Percentiles rank a stretch among this genome's conserved stretches.
phyloP scores from a whole-genome alignment of 768 basidiomycete genomes.

The Boletus eberwhitei region DNA sequence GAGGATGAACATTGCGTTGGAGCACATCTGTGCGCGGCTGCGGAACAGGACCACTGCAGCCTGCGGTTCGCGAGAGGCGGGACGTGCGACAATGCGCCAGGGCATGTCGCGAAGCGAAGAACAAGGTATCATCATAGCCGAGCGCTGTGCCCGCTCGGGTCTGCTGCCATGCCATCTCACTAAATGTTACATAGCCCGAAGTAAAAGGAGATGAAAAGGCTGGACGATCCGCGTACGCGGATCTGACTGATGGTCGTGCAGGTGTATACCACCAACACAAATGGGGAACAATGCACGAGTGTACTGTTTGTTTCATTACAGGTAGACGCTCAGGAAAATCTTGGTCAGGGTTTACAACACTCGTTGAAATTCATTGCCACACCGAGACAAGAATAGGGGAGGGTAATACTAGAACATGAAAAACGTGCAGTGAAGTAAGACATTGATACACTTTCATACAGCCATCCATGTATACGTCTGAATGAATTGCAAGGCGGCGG shows the following conservation, averaged over 20 bases:
- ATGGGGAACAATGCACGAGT: not conserved
- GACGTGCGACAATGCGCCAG: not conserved
- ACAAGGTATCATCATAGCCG: not conserved
- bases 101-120: not conserved
- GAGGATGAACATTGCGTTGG: not conserved
- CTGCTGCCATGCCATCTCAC: not conserved
- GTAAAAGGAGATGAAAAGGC: not conserved
- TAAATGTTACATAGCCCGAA: not conserved
- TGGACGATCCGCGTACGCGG: not conserved
- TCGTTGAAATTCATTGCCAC: conserved; percentile 17
- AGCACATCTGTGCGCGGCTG: not conserved
- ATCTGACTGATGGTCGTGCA: no score
- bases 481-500: conserved; percentile 22
- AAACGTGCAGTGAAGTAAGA: conserved; percentile 30
- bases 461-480: conserved; percentile 22
- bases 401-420: conserved; percentile 34
- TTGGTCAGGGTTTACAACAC: not conserved
- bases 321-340: not conserved
- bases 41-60: not conserved
- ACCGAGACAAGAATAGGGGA: conserved; percentile 11
- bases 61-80: not conserved
- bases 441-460: conserved; percentile 35
- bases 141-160: conserved; percentile 8
- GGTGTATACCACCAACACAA: not conserved
- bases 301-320: not conserved